Base-by-base conservation (phyloP, 805 yeast species). In the Kluyveromyces siamensis region DNA sequence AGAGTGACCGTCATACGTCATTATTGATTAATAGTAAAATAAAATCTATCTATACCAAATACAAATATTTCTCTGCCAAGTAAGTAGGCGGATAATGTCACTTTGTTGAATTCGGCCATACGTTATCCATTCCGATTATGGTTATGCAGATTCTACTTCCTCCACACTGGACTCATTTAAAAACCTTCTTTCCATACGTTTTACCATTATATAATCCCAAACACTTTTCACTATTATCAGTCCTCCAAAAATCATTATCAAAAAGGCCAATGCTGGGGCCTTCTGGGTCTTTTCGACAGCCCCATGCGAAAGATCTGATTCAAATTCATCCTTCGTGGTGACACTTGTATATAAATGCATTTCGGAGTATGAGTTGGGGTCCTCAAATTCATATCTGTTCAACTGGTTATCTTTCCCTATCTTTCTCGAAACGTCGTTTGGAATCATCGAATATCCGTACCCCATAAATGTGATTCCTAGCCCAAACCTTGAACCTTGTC, bases 401-500 rank as follows among this genome's bases (percentile, higher is more conserved):
- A 62, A 45, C 19, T 56, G 58, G 27, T 63, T 58, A 25, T 55
- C 58, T 49, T 54, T 59, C 6, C 63, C 68, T 8, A 63, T 64
- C 50, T 63, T 61, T 17, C 63, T 55, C 11, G 52, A 58, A 2
- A 67, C 65, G 53, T 66, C 65, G 49, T 68, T 67, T 2, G 85
- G 83, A 37, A 77, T 67, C 69, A 79, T 72, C 33, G 74, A 69
- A 53, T 74, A 76, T 2, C 86, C 96, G 54, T 82, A 80, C 48
- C 83, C 79, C 46, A 91, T 72, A 53, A 93, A 76, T 0, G 96
- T 88, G 51, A 86, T 62, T 2, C 98, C 98, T 49, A 93, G 69
- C 0, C 99, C 99, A 17, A 91, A 85, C 52, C 96, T 73, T 1
- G 97, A 84, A 2, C 99, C 99, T 60, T 90, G 90, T 62, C 87